A percentile compares a stretch with the other conserved stretches of the same genome.
phyloP scores from a whole-genome alignment of 495 filamentous ascomycete species.

The Chaetomium cochliodes region DNA sequence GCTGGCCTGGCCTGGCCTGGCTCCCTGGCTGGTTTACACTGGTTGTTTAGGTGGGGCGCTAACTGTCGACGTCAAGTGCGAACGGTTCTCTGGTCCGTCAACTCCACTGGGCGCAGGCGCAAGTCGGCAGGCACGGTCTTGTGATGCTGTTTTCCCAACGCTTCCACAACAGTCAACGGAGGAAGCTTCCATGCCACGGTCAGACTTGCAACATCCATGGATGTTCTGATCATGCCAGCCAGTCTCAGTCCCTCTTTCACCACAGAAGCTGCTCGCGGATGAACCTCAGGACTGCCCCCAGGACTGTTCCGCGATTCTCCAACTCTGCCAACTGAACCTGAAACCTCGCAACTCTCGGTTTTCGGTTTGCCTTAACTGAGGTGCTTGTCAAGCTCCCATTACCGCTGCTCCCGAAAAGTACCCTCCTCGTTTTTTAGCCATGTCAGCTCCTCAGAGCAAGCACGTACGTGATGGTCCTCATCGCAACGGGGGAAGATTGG shows the following conservation, averaged over 20 bases:
- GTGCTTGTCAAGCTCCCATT: not conserved
- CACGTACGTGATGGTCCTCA: slow-evolving; percentile 29
- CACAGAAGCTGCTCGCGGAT: not conserved
- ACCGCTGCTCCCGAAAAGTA: not conserved
- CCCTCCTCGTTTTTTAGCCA: slow-evolving; percentile 16
- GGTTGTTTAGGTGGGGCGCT: slow-evolving; percentile 18
- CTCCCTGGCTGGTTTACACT: too few species aligned
- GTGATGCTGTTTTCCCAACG: slow-evolving; percentile 17
- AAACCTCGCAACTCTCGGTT: slow-evolving; percentile 7
- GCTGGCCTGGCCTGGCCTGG: not conserved
- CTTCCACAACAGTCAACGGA: slow-evolving; percentile 2
- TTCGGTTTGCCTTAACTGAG: not conserved
- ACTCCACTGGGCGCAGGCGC: not conserved
- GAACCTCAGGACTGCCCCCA: not conserved
- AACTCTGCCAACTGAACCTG: slow-evolving; percentile 2
- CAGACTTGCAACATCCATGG: not conserved
- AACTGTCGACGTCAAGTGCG: slow-evolving; percentile 29
- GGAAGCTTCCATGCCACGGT: not conserved
- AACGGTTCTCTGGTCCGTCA: not conserved
- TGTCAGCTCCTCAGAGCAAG: slow-evolving; percentile 37
- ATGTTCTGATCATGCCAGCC: slow-evolving; percentile 17
- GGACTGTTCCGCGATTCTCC: slow-evolving; percentile 6
- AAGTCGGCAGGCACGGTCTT: slow-evolving; percentile 8
- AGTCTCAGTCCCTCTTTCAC: not conserved
- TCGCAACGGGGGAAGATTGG: slow-evolving; percentile 20